Evolutionary conservation across 2,329 filamentous ascomycete species (phyloP).

Genomic region (Pseudomassariella vexata): DNA sequence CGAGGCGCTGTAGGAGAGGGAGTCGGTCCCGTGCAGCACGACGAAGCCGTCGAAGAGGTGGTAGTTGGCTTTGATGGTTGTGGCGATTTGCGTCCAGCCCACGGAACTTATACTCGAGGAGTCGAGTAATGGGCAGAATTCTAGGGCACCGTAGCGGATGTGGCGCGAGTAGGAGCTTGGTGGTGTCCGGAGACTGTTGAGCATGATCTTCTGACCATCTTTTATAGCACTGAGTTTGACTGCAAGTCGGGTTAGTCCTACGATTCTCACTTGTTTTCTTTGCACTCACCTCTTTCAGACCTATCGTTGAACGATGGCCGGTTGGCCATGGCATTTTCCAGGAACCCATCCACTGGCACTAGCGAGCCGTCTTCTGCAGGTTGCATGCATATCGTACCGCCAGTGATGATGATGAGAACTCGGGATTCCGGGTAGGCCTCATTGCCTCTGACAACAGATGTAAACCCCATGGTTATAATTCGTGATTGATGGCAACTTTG

Average conservation of each 20-base stretch:
- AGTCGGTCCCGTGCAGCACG: slow-evolving; percentile 86
- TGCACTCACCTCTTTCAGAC: slow-evolving; percentile 39
- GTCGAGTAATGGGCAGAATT: slow-evolving; percentile 80
- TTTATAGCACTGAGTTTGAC: slow-evolving; percentile 46
- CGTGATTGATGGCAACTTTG: too few species aligned
- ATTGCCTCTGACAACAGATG: slow-evolving; percentile 14
- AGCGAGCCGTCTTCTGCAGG: slow-evolving; percentile 60
- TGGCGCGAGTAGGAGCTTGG: slow-evolving; percentile 73
- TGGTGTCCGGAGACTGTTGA: slow-evolving; percentile 73
- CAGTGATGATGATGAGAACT: slow-evolving; percentile 87
- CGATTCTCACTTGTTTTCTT: slow-evolving; percentile 14
- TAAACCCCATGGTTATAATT: slow-evolving; percentile 21
- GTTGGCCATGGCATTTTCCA: slow-evolving; percentile 75
- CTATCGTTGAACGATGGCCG: slow-evolving; percentile 82
- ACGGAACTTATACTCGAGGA: slow-evolving; percentile 83
- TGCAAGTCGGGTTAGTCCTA: slow-evolving; percentile 12
- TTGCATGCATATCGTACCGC: slow-evolving; percentile 69
- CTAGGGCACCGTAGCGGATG: slow-evolving; percentile 76
- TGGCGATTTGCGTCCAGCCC: slow-evolving; percentile 81
- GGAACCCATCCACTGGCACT: slow-evolving; percentile 72
- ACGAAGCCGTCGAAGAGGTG: slow-evolving; percentile 86
- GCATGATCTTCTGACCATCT: slow-evolving; percentile 40
- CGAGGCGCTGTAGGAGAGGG: slow-evolving; percentile 81
- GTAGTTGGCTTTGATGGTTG: slow-evolving; percentile 78
- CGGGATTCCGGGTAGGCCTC: slow-evolving; percentile 61